A percentile compares a stretch with the other conserved stretches of the same genome.
Conservation (phyloP, 2,329 filamentous ascomycete species). For the Aspergillus pseudoviridinutans region DNA sequence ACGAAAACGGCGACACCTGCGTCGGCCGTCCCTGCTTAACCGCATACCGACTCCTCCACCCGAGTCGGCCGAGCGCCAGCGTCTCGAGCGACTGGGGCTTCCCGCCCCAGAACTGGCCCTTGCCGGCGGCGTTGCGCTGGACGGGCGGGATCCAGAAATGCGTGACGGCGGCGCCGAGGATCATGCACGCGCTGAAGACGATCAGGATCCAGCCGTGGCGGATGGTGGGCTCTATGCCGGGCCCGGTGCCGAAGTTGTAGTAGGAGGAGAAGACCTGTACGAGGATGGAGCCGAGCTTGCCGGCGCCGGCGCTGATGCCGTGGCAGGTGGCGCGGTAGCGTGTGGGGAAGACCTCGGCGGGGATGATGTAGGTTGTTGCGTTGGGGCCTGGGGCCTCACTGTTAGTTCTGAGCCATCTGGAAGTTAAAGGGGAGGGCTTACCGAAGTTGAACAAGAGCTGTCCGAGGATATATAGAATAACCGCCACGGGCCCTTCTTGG, state of each 20-base stretch:
- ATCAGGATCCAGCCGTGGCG: constrained; percentile 40
- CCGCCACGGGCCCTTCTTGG: constrained; percentile 31
- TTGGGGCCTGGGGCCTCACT: constrained; percentile 27
- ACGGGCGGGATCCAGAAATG: constrained; percentile 41
- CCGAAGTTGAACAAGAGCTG: constrained; percentile 49
- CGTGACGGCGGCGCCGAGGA: constrained; percentile 38
- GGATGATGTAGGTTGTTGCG: constrained; percentile 45
- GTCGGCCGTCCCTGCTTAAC: constrained; percentile 3
- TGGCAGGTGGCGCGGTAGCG: constrained; percentile 52
- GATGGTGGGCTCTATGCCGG: constrained; percentile 28
- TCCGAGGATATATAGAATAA: constrained; percentile 43
- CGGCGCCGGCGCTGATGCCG: constrained; percentile 51
- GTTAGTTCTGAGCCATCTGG: no score
- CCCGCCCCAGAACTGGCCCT: constrained; percentile 30
- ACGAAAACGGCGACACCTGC: neutral
- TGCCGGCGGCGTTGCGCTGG: constrained; percentile 24
- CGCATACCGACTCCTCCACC: constrained; percentile 34
- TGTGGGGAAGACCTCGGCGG: constrained; percentile 56
- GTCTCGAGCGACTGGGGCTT: constrained; percentile 38
- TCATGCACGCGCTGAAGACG: constrained; percentile 41
- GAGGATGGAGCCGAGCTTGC: constrained; percentile 50
- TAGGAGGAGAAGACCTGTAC: constrained; percentile 40
- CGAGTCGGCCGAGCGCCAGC: constrained; percentile 35
- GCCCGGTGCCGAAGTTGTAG: constrained; percentile 35
- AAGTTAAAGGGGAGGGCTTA: constrained; percentile 11